Percentiles rank a stretch among this genome's conserved stretches.
phyloP scores from a whole-genome alignment of 495 filamentous ascomycete genomes.

The Bacidia rubella region DNA sequence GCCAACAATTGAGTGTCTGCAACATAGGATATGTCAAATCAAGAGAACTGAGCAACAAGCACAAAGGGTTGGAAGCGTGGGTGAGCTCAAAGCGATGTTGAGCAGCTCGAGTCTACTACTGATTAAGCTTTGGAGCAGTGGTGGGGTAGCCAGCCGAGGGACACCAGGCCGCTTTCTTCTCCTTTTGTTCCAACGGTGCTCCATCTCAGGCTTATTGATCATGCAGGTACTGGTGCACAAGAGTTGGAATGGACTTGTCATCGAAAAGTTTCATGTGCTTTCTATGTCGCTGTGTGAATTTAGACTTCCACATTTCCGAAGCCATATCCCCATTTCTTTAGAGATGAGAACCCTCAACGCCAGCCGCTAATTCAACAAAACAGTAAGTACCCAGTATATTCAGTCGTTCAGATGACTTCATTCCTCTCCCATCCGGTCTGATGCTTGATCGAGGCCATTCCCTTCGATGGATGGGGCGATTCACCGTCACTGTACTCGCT shows the following conservation, averaged over 20 bases:
- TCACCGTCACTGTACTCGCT: conserved; percentile 52
- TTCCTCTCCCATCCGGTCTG: conserved; percentile 67
- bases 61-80: neutral
- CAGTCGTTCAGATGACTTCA: conserved; percentile 54
- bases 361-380: conserved; percentile 13
- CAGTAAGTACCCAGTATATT: neutral
- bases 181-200: neutral
- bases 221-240: no score
- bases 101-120: neutral
- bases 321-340: no score
- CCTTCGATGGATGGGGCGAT: conserved; percentile 56
- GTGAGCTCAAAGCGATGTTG: conserved; percentile 5
- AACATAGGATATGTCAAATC: neutral
- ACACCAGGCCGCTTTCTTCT: no score
- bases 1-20: neutral
- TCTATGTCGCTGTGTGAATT: no score
- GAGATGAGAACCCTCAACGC: conserved; percentile 16
- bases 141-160: neutral
- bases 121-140: neutral
- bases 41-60: neutral
- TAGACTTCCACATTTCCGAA: no score
- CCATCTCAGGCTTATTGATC: no score
- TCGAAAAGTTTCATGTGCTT: no score
- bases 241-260: no score
- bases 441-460: conserved; percentile 47